Base-by-base conservation (phyloP, 169 alveolate species). In the Cryptosporidium canis region DNA sequence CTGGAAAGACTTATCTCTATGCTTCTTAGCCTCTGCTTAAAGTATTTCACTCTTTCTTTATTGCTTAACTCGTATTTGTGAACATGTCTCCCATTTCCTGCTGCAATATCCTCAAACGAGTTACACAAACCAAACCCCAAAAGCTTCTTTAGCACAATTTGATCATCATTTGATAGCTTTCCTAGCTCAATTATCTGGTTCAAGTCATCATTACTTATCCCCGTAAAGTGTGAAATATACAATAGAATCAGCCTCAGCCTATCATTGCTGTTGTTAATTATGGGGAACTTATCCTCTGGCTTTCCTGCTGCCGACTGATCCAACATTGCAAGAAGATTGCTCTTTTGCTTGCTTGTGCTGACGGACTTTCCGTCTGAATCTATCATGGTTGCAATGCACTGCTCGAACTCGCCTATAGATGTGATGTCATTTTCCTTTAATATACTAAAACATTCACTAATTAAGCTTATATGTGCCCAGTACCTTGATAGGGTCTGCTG, bases 381-480 rank as follows among this genome's bases (percentile, higher is more conserved):
- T 18, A 92, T 71, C 68, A 90, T 85, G 29, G 96, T 93, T 29
- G 96, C 91, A 8, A 94, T 64, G 44, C 82, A 85, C 53, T 94
- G 96, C 48, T 94, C 96, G 16, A 94, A 65, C 35, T 70, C 85
- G 0, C 95, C 95, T 3, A 92, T 35, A 45, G 83, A 67, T 16
- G 93, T 90, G 31, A 94, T 53, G 35, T 91, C 41, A 44, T 55
- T 66, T 12, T 67, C 56, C 72, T 94, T 91, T 29, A 94, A 83
- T 3, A 67, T 70, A 61, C 91, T 67, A 70, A 92, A 94, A 24
- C 94, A 92, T 12, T 72, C 90, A 21, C 94, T 93, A 21, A 93
- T 91, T 48, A 94, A 66, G 33, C 91, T 71, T 9, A 93, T 67
- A 83, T 94, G 96, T 2, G 93, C 90, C 96, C 96, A 94, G 70